phyloP scores from a whole-genome alignment of 2,329 filamentous ascomycete species.

The Didymellaceae sp. region DNA sequence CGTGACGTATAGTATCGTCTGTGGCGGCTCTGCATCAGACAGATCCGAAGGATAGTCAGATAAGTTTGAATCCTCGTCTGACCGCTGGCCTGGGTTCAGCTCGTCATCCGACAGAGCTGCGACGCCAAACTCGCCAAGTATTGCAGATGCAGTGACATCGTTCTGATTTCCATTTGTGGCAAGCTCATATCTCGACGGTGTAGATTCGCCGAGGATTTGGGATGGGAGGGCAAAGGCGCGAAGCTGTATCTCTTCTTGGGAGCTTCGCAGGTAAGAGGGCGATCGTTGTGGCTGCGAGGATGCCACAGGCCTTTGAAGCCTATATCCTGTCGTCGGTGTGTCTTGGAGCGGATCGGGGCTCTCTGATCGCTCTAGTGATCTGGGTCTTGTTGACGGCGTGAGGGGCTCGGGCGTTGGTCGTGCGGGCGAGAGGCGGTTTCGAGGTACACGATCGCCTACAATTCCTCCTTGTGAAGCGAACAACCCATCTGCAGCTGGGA shows the following conservation, averaged over 20 bases:
- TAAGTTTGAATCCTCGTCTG: constrained; percentile 19
- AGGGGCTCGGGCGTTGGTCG: constrained; percentile 27
- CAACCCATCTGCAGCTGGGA: not conserved
- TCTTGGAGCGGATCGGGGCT: constrained; percentile 42
- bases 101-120: constrained; percentile 36
- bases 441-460: not conserved
- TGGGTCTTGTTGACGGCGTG: constrained; percentile 19
- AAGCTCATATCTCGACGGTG: not conserved
- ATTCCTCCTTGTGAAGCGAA: not conserved
- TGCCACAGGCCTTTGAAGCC: not conserved
- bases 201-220: constrained; percentile 3
- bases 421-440: constrained; percentile 14
- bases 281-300: constrained; percentile 21
- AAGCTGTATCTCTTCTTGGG: constrained; percentile 16
- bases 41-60: constrained; percentile 28
- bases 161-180: not conserved
- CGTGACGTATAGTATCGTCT: constrained; percentile 12
- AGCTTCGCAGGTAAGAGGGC: constrained; percentile 4
- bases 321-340: constrained; percentile 19
- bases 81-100: constrained; percentile 9
- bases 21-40: constrained; percentile 20
- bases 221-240: constrained; percentile 5
- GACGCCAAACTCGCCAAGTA: constrained; percentile 29
- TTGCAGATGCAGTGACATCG: constrained; percentile 10
- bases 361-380: constrained; percentile 23